Evolutionary conservation across 441 rosid species (phyloP).

Genomic region (Omphalea diandra): DNA sequence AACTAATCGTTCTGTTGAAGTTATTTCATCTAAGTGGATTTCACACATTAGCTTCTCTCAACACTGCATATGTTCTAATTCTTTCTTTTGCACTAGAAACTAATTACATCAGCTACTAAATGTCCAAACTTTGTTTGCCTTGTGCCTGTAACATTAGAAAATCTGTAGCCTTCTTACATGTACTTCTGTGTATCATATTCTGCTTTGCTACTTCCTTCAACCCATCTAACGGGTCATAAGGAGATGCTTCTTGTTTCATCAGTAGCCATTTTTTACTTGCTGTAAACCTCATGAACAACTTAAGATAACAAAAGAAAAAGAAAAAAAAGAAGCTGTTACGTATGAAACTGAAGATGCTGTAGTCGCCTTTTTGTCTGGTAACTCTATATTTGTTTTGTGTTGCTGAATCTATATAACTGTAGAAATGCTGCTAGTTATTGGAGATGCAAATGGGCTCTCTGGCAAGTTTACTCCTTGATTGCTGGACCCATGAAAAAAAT

Average conservation of each 20-base stretch:
- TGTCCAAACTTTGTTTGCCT: constrained; percentile 23
- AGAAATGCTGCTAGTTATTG: constrained; percentile 42
- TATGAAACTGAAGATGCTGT: constrained; percentile 27
- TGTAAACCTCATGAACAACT: constrained; percentile 16
- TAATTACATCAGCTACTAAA: constrained; percentile 27
- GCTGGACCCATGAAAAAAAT: constrained; percentile 19
- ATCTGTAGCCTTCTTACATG: constrained; percentile 31
- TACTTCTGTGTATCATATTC: constrained; percentile 36
- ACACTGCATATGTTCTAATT: constrained; percentile 24
- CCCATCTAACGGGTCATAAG: constrained; percentile 16
- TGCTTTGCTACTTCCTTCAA: constrained; percentile 32
- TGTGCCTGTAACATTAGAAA: constrained; percentile 32
- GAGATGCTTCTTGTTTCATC: constrained; percentile 20
- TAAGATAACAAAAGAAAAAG: not conserved
- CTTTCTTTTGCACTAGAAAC: constrained; percentile 19
- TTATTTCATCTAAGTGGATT: constrained; percentile 31
- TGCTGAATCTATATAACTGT: constrained; percentile 41
- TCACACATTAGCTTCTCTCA: constrained; percentile 25
- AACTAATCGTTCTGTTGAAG: constrained; percentile 16
- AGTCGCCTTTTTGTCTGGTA: constrained; percentile 24
- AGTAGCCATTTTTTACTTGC: constrained; percentile 34
- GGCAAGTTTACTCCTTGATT: constrained; percentile 55
- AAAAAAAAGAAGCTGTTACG: constrained; percentile 13
- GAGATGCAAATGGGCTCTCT: constrained; percentile 55
- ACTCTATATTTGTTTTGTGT: constrained; percentile 36